Percentiles rank a stretch among this genome's conserved stretches.
These are phyloP conservation scores for Clarireedia sp. DNA, from an alignment of 2,329 filamentous ascomycete genomes.

Conservation along the genomic window DNA sequence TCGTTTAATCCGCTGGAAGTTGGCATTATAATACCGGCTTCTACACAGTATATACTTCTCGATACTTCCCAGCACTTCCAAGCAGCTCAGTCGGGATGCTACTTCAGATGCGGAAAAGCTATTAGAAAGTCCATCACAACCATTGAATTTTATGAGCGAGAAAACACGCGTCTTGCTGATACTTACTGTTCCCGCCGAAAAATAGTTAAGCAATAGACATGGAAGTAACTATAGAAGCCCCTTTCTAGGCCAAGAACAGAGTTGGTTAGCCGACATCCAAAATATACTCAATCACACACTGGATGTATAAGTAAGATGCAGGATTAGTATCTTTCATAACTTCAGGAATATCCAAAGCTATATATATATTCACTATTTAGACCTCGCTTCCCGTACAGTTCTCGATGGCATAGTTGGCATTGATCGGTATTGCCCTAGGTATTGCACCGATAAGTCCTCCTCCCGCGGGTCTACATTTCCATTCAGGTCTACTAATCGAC, in stretches of 20 bases:
- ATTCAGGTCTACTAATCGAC: no score
- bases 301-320: neutral
- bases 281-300: neutral
- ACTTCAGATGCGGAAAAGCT: neutral
- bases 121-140: neutral
- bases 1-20: no score
- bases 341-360: conserved; percentile 33
- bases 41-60: neutral
- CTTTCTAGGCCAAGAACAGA: neutral
- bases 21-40: neutral
- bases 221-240: neutral
- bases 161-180: neutral
- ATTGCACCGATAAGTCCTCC: no score
- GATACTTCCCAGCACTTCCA: neutral
- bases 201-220: neutral
- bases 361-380: no score
- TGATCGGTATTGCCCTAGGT: no score
- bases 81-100: neutral
- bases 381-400: conserved; percentile 14
- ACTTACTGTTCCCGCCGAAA: neutral
- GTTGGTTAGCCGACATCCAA: neutral
- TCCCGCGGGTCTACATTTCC: no score
- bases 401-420: no score
- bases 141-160: neutral
- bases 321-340: neutral